Evolutionary conservation across 2,329 filamentous ascomycete genomes (phyloP), one percentile per base, ranked within the genome.

Genomic region (Phaeomoniella chlamydospora): DNA sequence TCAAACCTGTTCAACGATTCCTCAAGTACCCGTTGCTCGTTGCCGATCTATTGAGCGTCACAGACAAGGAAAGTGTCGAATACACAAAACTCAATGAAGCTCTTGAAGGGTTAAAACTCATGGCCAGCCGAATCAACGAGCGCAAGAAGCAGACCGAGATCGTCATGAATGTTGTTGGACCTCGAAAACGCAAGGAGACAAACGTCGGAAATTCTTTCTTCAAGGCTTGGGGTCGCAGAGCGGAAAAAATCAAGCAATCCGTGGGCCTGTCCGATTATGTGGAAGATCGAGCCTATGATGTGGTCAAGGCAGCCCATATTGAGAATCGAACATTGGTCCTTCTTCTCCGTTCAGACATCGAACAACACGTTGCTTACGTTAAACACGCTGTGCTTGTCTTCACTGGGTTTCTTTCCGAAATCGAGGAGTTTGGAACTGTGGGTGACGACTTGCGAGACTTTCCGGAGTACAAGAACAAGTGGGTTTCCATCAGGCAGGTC

Each of bases 1-100:
- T 98, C 52, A 98, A 98, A 57, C 90, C 90, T 2, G 87, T 93
- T 55, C 90, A 98, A 58, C 76, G 90, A 33, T 79, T 96, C 42
- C 78, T 88, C 19, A 94, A 94, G 51, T 98, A 96, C 51, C 86
- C 86, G 3, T 77, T 94, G 32, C 66, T 98, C 29, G 73, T 98
- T 31, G 74, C 77, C 19, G 77, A 86, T 38, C 65, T 98, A 9
- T 65, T 92, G 15, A 77, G 86, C 43, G 72, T 79, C 38, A 96
- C 88, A 0, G 79, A 83, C 0, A 58, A 69, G 6, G 78, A 86
- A 43, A 90, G 98, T 51, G 87, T 88, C 0, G 90, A 98, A 55
- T 73, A 79, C 41, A 63, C 68, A 16, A 64, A 72, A 5, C 69
- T 98, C 19, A 74, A 80, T 44, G 70, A 68, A 26, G 80, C 87